phyloP scores from a whole-genome alignment of 2,329 filamentous ascomycete genomes.

The Graphium sp. region DNA sequence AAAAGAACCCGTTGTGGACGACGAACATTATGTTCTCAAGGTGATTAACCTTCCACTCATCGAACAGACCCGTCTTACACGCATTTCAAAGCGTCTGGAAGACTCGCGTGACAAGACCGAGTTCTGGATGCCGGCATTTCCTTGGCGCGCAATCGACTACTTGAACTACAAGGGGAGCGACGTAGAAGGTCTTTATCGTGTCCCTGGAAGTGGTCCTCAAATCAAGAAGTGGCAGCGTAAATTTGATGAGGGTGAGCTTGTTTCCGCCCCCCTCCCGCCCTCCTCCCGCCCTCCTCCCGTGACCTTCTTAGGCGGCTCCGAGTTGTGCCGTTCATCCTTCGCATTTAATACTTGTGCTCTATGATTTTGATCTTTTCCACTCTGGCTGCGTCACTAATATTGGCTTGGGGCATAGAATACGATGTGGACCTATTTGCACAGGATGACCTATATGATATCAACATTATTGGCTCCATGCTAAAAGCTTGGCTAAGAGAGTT shows the following conservation, averaged over 20 bases:
- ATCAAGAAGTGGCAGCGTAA: conserved; percentile 87
- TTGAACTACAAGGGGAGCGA: conserved; percentile 89
- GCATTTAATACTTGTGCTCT: no score
- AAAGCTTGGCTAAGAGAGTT: conserved; percentile 91
- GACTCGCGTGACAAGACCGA: conserved; percentile 89
- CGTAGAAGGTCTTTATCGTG: conserved; percentile 82
- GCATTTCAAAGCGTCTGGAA: conserved; percentile 80
- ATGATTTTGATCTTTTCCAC: no score
- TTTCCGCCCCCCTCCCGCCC: no score
- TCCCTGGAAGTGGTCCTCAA: conserved; percentile 78
- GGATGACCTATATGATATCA: conserved; percentile 82
- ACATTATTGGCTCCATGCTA: conserved; percentile 89
- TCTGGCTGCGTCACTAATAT: not conserved
- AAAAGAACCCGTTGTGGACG: conserved; percentile 49
- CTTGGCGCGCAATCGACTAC: conserved; percentile 92
- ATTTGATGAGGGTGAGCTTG: conserved; percentile 59
- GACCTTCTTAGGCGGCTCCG: no score
- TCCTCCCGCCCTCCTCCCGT: no score
- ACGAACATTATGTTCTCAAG: conserved; percentile 70
- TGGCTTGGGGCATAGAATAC: conserved; percentile 36
- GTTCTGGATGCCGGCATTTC: conserved; percentile 96
- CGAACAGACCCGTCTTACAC: conserved; percentile 76
- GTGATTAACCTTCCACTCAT: conserved; percentile 76
- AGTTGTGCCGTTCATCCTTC: no score
- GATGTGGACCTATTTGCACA: conserved; percentile 86